These are phyloP conservation scores for Trypanosoma mega DNA, from an alignment of 208 protist species.

Conservation along the genomic window DNA sequence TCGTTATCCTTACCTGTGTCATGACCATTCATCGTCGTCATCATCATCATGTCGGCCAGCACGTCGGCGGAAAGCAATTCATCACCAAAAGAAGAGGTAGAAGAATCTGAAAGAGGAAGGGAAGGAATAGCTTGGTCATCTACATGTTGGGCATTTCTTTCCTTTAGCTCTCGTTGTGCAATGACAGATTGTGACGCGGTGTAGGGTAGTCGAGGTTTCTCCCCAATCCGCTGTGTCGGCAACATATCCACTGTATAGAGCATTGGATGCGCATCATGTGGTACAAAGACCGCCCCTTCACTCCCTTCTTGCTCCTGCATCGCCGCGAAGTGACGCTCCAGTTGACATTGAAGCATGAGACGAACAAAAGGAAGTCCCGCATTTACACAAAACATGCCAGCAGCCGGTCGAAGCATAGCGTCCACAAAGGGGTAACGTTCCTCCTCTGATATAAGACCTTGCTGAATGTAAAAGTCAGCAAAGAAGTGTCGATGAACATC, in stretches of 20 bases:
- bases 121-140: no score
- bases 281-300: conserved; percentile 37
- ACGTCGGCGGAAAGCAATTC: no score
- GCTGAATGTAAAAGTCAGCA: conserved; percentile 67
- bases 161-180: conserved; percentile 10
- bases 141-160: neutral
- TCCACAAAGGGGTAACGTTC: conserved; percentile 52
- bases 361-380: conserved; percentile 43
- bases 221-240: conserved; percentile 45
- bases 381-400: conserved; percentile 57
- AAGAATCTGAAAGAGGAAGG: no score
- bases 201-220: conserved; percentile 35
- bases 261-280: conserved; percentile 33
- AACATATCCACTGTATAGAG: conserved; percentile 36
- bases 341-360: conserved; percentile 57
- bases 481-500: conserved; percentile 75
- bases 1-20: no score
- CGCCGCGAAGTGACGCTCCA: conserved; percentile 37
- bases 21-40: no score
- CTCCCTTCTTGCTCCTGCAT: neutral
- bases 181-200: conserved; percentile 30
- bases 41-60: no score
- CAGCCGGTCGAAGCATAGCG: conserved; percentile 48
- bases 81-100: no score
- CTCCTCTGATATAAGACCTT: conserved; percentile 37